A percentile compares a stretch with the other conserved stretches of the same genome.
phyloP scores from a whole-genome alignment of 176 grass and related monocot species.

The Rhynchospora tenuis region DNA sequence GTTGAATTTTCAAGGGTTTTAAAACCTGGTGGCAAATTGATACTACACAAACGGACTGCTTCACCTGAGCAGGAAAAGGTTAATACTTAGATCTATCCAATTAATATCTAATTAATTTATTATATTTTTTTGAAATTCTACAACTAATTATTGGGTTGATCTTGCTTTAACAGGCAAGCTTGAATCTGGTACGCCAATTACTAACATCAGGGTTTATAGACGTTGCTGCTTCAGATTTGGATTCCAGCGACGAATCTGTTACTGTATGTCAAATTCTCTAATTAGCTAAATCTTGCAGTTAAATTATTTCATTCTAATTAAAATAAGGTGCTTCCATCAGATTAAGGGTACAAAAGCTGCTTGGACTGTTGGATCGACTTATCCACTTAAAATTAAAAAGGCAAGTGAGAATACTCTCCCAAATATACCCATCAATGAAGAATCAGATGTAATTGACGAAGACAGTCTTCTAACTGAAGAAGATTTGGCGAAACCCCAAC shows the following conservation, averaged over 20 bases:
- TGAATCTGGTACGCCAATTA: constrained; percentile 27
- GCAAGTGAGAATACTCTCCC: constrained; percentile 21
- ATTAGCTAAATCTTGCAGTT: not conserved
- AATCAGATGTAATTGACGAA: constrained; percentile 47
- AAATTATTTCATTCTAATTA: not conserved
- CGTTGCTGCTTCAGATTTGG: not conserved
- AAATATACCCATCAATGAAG: constrained; percentile 33
- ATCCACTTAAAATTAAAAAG: constrained; percentile 12
- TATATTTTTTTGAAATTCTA: not conserved
- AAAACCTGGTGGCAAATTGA: constrained; percentile 34
- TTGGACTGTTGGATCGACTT: constrained; percentile 41
- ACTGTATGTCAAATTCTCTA: constrained; percentile 10
- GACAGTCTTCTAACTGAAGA: constrained; percentile 43
- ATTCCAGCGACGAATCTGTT: not conserved
- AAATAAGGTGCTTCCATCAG: not conserved
- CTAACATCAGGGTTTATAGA: constrained; percentile 32
- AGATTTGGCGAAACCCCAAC: constrained; percentile 34
- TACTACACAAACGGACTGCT: constrained; percentile 23
- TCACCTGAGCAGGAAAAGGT: constrained; percentile 23
- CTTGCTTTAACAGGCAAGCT: constrained; percentile 10
- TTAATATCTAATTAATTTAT: not conserved
- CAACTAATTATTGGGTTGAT: not conserved
- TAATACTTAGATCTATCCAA: not conserved
- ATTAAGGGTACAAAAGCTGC: constrained; percentile 36
- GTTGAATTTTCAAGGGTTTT: constrained; percentile 33